These are phyloP conservation scores for Scedosporium minutisporum DNA, from an alignment of 2,329 filamentous ascomycete genomes.

Conservation along the genomic window DNA sequence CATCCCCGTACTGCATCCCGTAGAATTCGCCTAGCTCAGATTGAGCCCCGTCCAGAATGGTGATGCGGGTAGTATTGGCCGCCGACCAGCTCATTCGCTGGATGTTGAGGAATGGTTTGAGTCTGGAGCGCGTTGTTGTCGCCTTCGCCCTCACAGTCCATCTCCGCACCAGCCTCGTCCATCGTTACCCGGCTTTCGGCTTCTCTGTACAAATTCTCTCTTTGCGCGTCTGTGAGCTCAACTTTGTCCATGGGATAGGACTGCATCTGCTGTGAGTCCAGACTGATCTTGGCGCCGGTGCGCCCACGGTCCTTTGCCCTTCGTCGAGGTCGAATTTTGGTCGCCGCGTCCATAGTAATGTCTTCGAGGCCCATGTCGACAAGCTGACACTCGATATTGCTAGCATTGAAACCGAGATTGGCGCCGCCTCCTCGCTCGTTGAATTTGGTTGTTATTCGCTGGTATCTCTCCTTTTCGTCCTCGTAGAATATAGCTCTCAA, in stretches of 20 bases:
- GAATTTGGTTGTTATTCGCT: constrained; percentile 32
- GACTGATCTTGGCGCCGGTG: not conserved
- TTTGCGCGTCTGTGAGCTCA: constrained; percentile 2
- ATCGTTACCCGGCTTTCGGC: not conserved
- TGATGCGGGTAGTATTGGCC: not conserved
- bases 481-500: constrained; percentile 29
- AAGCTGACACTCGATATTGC: constrained; percentile 40
- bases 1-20: not conserved
- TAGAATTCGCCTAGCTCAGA: not conserved
- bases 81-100: not conserved
- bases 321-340: constrained; percentile 28
- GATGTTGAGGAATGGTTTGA: not conserved
- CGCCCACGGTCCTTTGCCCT: constrained; percentile 23
- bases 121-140: not conserved
- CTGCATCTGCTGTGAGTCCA: not conserved
- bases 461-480: constrained; percentile 33
- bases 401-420: constrained; percentile 38
- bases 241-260: constrained; percentile 4
- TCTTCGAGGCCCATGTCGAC: constrained; percentile 38
- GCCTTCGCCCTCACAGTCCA: not conserved
- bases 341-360: constrained; percentile 25
- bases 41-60: not conserved
- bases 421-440: constrained; percentile 39
- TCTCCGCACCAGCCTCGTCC: not conserved
- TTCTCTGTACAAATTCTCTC: constrained; percentile 4